phyloP scores from a whole-genome alignment of 164 flowering plant genomes.

The Nelumbo lutea region DNA sequence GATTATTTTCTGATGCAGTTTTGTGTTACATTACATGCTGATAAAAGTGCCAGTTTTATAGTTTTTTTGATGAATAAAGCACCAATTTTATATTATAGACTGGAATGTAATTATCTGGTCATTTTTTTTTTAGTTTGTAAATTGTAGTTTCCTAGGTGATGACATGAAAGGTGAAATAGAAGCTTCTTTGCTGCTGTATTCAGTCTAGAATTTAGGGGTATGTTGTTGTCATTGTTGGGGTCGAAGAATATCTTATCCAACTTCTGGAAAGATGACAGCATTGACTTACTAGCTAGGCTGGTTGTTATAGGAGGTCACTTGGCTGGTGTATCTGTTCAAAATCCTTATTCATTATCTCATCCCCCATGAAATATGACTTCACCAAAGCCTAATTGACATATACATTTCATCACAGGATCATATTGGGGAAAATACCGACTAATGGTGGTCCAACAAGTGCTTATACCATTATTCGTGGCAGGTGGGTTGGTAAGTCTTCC shows the following conservation, averaged over 20 bases:
- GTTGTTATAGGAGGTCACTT: constrained; percentile 5
- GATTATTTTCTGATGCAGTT: too few species aligned
- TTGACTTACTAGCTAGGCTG: neutral
- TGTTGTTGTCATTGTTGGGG: too few species aligned
- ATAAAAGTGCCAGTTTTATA: too few species aligned
- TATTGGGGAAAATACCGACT: constrained; percentile 91
- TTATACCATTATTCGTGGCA: constrained; percentile 71
- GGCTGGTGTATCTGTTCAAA: constrained; percentile 9
- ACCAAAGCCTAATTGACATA: constrained; percentile 47
- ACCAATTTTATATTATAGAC: too few species aligned
- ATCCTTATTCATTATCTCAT: constrained; percentile 20
- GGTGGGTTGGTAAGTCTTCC: constrained; percentile 92
- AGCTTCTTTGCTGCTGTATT: too few species aligned
- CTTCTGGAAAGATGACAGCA: neutral
- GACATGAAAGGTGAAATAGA: too few species aligned
- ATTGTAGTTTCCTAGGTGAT: too few species aligned
- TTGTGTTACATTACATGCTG: too few species aligned
- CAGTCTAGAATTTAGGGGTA: too few species aligned
- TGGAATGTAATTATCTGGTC: too few species aligned
- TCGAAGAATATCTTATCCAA: neutral
- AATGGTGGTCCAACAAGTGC: constrained; percentile 79
- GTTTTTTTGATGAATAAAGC: too few species aligned
- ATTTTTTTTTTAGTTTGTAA: too few species aligned
- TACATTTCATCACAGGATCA: constrained; percentile 87
- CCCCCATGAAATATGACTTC: constrained; percentile 23